phyloP scores from a whole-genome alignment of 2,329 filamentous ascomycete species.

The Nemania diffusa region DNA sequence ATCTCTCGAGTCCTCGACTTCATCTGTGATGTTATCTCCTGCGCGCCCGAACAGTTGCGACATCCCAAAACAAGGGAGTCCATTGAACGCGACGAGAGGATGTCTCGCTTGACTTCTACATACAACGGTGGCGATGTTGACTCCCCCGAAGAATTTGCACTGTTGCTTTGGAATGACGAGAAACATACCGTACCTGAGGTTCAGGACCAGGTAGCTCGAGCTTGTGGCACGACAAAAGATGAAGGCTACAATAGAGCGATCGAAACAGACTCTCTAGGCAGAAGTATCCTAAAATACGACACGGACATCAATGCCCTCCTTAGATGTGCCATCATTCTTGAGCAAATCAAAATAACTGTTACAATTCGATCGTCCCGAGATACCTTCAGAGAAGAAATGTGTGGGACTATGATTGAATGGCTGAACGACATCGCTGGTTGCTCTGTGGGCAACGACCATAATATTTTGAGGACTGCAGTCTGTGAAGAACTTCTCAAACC shows the following conservation, averaged over 20 bases:
- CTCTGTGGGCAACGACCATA: conserved; percentile 80
- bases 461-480: conserved; percentile 81
- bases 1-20: conserved; percentile 90
- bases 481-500: conserved; percentile 91
- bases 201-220: conserved; percentile 86
- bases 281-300: conserved; percentile 83
- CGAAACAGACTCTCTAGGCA: conserved; percentile 88
- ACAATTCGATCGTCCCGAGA: conserved; percentile 94
- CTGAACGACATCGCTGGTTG: conserved; percentile 91
- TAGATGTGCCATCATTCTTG: conserved; percentile 83
- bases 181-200: conserved; percentile 97
- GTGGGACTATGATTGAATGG: conserved; percentile 97
- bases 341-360: conserved; percentile 95
- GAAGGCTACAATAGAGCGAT: conserved; percentile 81
- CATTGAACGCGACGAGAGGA: conserved; percentile 82
- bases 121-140: conserved; percentile 78
- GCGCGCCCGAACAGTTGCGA: conserved; percentile 93
- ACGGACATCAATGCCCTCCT: conserved; percentile 78
- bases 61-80: conserved; percentile 84
- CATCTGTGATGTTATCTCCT: conserved; percentile 97
- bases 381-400: conserved; percentile 98
- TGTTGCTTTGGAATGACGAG: conserved; percentile 97
- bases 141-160: conserved; percentile 78
- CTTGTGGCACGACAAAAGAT: conserved; percentile 77
- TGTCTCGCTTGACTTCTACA: conserved; percentile 78